Conservation (phyloP, 495 filamentous ascomycete genomes). For the Parmelia sp. region DNA sequence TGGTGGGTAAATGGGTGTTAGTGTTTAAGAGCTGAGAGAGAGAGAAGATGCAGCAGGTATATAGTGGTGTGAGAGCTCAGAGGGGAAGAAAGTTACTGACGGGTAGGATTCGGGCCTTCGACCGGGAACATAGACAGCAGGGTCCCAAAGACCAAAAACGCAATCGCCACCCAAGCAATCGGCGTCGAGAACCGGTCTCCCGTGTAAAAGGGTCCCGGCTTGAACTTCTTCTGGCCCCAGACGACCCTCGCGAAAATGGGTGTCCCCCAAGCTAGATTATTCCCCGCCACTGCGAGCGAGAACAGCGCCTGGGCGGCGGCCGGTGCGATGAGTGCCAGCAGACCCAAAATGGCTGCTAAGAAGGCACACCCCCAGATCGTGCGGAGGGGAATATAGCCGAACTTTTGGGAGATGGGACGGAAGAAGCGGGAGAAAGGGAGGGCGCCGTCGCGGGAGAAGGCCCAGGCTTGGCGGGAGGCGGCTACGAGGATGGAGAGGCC, state of each 20-base stretch:
- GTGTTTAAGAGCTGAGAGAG: not conserved
- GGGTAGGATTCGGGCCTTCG: constrained; percentile 48
- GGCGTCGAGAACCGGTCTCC: constrained; percentile 44
- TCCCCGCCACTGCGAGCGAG: constrained; percentile 55
- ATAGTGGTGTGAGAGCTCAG: not conserved
- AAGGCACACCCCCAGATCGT: constrained; percentile 54
- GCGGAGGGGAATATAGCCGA: constrained; percentile 56
- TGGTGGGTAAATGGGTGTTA: constrained; percentile 10
- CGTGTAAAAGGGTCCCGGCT: constrained; percentile 58
- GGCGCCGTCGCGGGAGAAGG: constrained; percentile 55
- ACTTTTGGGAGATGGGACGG: constrained; percentile 48
- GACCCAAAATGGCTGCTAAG: constrained; percentile 48
- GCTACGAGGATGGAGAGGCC: constrained; percentile 49
- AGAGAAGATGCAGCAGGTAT: not conserved
- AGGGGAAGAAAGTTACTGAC: constrained; percentile 30
- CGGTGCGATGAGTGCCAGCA: constrained; percentile 52
- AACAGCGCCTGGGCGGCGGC: constrained; percentile 57
- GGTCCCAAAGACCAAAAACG: constrained; percentile 52
- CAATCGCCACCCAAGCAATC: constrained; percentile 48
- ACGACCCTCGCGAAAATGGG: constrained; percentile 57
- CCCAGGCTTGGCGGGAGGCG: constrained; percentile 53
- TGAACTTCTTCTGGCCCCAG: constrained; percentile 57
- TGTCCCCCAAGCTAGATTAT: constrained; percentile 57
- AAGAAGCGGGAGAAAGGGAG: constrained; percentile 58
- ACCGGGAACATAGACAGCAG: constrained; percentile 54